A percentile compares a stretch with the other conserved stretches of the same genome.
Evolutionary conservation across 805 yeast genomes (phyloP).

Genomic region (Zygotorulaspora sp.): DNA sequence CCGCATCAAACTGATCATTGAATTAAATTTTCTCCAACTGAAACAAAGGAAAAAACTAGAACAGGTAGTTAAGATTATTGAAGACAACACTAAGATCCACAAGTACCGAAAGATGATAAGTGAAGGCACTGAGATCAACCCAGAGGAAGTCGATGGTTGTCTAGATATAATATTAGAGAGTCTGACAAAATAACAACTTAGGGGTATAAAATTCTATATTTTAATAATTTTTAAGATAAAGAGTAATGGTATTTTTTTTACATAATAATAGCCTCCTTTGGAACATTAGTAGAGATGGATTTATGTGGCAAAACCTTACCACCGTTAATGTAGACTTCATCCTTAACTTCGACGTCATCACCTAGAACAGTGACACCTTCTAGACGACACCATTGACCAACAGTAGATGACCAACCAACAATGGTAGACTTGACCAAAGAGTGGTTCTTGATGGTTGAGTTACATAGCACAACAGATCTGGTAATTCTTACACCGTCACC

Average conservation of each 20-base stretch:
- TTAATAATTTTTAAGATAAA: slow-evolving; percentile 1
- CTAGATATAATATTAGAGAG: slow-evolving; percentile 52
- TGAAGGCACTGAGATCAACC: slow-evolving; percentile 61
- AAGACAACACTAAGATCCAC: slow-evolving; percentile 51
- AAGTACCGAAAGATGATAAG: slow-evolving; percentile 66
- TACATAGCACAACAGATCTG: slow-evolving; percentile 86
- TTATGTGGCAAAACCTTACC: slow-evolving; percentile 99
- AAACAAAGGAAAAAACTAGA: slow-evolving; percentile 37
- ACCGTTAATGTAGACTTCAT: slow-evolving; percentile 98
- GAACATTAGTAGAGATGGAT: slow-evolving; percentile 92
- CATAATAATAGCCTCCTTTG: slow-evolving; percentile 98
- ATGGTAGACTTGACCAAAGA: slow-evolving; percentile 97
- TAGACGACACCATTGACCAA: slow-evolving; percentile 98
- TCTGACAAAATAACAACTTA: slow-evolving; percentile 12
- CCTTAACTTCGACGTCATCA: slow-evolving; percentile 97
- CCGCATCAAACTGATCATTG: slow-evolving; percentile 23
- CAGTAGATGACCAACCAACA: slow-evolving; percentile 98
- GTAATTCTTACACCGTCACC: slow-evolving; percentile 99
- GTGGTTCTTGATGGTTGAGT: slow-evolving; percentile 91
- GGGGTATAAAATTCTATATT: not conserved
- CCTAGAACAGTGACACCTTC: slow-evolving; percentile 98
- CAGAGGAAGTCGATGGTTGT: slow-evolving; percentile 62
- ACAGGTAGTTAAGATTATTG: slow-evolving; percentile 34
- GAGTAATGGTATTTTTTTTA: no score
- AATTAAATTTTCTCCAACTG: slow-evolving; percentile 43